Percentiles rank a stretch among this genome's conserved stretches.
Conservation (phyloP, 768 basidiomycete species). For the Naganishia antarctica region DNA sequence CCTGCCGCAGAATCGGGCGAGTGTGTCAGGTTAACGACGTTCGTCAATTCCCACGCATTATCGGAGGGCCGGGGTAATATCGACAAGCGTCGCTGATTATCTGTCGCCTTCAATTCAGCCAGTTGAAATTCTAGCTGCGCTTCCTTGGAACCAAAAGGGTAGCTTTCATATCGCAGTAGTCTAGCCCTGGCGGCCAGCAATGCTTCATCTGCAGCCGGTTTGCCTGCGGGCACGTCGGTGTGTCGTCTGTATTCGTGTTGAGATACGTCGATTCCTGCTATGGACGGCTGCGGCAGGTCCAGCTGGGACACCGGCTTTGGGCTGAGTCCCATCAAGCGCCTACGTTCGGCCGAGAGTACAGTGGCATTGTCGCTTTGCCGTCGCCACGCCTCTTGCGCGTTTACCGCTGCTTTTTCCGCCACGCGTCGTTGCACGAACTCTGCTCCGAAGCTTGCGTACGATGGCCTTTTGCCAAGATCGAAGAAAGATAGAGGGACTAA, state of each 20-base stretch:
- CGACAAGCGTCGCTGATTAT: slow-evolving; percentile 4
- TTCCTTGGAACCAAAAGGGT: slow-evolving; percentile 20
- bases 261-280: too few relatives aligned
- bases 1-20: background rate
- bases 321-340: slow-evolving; percentile 6
- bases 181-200: slow-evolving; percentile 1
- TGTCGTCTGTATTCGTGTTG: too few relatives aligned
- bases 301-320: background rate
- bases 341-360: background rate
- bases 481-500: background rate
- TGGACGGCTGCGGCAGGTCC: too few relatives aligned
- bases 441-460: background rate
- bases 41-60: too few relatives aligned
- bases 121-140: background rate
- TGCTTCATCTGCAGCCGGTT: slow-evolving; percentile 1
- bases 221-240: too few relatives aligned
- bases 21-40: background rate
- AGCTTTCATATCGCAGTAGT: slow-evolving; percentile 3
- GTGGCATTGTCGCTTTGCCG: slow-evolving; percentile 7
- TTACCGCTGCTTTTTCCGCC: background rate
- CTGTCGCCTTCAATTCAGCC: background rate
- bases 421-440: background rate
- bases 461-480: slow-evolving; percentile 14
- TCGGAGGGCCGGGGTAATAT: background rate
- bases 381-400: slow-evolving; percentile 5